A percentile compares a stretch with the other conserved stretches of the same genome.
Evolutionary conservation across 768 basidiomycete genomes (phyloP).

Genomic region (Hericium rajendrae): DNA sequence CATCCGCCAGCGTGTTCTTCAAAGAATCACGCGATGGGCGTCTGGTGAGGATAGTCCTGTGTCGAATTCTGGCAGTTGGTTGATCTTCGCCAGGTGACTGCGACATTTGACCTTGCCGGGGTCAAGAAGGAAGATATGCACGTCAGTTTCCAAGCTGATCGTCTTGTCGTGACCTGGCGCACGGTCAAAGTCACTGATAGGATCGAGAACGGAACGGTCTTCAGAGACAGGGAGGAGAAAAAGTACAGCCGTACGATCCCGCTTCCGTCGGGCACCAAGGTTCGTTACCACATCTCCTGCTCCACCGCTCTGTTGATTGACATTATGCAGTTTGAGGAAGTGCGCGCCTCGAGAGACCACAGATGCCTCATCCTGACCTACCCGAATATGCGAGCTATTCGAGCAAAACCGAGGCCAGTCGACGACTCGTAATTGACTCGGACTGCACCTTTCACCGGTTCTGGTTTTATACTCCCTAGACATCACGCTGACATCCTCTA

Average conservation of each 20-base stretch:
- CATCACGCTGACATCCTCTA: too few species aligned
- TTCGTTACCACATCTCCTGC: conserved; percentile 21
- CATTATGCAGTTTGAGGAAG: conserved; percentile 54
- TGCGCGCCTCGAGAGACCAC: conserved; percentile 51
- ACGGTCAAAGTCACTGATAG: conserved; percentile 49
- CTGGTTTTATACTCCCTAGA: too few species aligned
- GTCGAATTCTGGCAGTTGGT: conserved; percentile 9
- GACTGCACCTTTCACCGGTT: too few species aligned
- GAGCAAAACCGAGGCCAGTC: conserved; percentile 2
- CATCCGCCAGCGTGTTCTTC: conserved; percentile 45
- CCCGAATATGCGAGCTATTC: conserved; percentile 27
- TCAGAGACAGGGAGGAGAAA: conserved; percentile 55
- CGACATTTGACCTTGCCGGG: conserved; percentile 61
- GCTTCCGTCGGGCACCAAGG: conserved; percentile 64
- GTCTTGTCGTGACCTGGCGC: conserved; percentile 60
- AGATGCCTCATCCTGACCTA: conserved; percentile 55
- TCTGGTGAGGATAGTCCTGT: conserved; percentile 25
- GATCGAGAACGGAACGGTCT: conserved; percentile 49
- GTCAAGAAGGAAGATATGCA: conserved; percentile 68
- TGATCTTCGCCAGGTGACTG: conserved; percentile 38
- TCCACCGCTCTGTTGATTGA: neutral
- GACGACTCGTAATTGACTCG: neutral
- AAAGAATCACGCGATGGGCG: conserved; percentile 64
- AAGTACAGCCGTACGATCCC: conserved; percentile 60
- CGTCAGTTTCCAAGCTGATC: conserved; percentile 56